phyloP scores from a whole-genome alignment of 2,329 filamentous ascomycete genomes.

The Ophiostoma perfectum region DNA sequence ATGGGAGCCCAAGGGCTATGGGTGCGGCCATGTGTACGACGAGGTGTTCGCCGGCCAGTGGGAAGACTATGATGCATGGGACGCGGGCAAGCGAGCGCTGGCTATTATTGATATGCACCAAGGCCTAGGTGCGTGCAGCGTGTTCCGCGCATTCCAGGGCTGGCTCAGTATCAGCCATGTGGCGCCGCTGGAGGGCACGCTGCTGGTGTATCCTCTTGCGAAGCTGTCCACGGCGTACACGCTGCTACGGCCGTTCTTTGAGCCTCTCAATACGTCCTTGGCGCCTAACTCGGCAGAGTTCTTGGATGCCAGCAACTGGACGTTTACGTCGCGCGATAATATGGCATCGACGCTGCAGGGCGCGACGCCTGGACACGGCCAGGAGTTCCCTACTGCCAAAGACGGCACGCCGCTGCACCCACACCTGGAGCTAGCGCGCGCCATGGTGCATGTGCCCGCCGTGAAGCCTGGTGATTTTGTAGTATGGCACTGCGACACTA shows the following conservation, averaged over 20 bases:
- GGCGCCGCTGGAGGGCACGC: constrained; percentile 67
- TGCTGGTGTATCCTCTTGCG: constrained; percentile 75
- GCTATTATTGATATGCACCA: constrained; percentile 72
- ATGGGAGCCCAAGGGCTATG: constrained; percentile 67
- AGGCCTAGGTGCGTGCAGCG: constrained; percentile 73
- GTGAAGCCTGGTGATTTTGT: constrained; percentile 72
- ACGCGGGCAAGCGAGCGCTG: constrained; percentile 61
- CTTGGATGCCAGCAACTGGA: constrained; percentile 42
- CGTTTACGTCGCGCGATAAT: constrained; percentile 27
- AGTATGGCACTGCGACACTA: constrained; percentile 76
- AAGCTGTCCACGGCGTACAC: constrained; percentile 72
- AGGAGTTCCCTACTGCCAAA: constrained; percentile 56
- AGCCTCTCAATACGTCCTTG: constrained; percentile 37
- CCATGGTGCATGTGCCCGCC: constrained; percentile 66
- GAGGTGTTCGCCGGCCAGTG: constrained; percentile 67
- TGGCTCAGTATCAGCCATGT: constrained; percentile 78
- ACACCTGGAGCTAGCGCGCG: constrained; percentile 59
- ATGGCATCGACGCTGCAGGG: constrained; percentile 52
- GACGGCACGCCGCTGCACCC: constrained; percentile 51
- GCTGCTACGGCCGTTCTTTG: constrained; percentile 79
- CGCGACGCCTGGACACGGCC: constrained; percentile 60
- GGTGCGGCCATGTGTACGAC: constrained; percentile 63
- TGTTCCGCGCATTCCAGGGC: constrained; percentile 85
- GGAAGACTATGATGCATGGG: constrained; percentile 80
- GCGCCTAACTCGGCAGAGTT: constrained; percentile 29